Base-by-base conservation (phyloP, 2,329 filamentous ascomycete species). In the Aspergillus brasiliensis region DNA sequence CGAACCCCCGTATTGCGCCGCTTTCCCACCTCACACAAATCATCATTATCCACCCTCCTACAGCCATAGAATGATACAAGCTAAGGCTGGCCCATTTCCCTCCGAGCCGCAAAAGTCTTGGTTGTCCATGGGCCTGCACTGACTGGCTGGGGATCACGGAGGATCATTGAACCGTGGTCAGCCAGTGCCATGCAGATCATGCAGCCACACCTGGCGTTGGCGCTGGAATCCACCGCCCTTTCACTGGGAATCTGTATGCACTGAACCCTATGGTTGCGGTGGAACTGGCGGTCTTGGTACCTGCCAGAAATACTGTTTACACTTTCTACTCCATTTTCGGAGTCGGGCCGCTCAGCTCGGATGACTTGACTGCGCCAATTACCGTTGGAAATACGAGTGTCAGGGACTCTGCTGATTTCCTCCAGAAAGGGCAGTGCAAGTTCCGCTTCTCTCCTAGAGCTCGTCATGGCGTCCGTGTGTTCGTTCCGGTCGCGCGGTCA, bases 161-260 rank as follows among this genome's bases (percentile, higher is more conserved):
- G 38, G 38, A 42, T 42, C 38, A 42, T 42, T 44, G n/a, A 21
- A 21, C 40, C 40, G 40, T 44, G 11, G 46, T 49, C 23, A 49
- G 46, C 25, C 46, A 28, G 27, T 49, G 46, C 28, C 25, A 55
- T 55, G 52, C 52, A 55, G 52, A 55, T 55, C 52, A 55, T 55
- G 52, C 52, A 55, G 52, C 52, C 52, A 55, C 52, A 46, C 40
- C 52, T 31, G 38, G 25, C 46, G 21, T 17, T 25, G 25, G 40
- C 38, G 52, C 17, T 27, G 6, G 47, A 54, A 47, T 53, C 56
- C 56, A 58, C 56, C 56, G 56, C 56, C 56, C 56, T 58, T 58
- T 58, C 40, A 38, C 49, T 48, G 23, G 56, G 56, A 34, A 21
- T 47, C 38, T 28, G 28, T 54, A 54, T 54, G 49, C 56, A 48